Base-by-base conservation (phyloP, 75 land plant species). In the Adiantum capillusveneris region DNA sequence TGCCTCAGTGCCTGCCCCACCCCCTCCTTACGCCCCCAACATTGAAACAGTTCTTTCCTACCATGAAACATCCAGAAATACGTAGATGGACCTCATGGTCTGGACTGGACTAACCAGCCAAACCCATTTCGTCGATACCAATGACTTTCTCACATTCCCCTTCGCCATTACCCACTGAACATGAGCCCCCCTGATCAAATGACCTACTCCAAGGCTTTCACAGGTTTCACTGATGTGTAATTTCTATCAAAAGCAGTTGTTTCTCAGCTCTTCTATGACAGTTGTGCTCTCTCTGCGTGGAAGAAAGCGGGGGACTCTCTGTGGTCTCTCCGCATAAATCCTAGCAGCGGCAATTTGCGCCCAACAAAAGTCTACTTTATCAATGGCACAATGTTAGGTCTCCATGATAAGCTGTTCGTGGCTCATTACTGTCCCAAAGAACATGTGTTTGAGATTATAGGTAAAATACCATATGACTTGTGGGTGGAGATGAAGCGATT, bases 261-360 rank as follows among this genome's bases (percentile, higher is more conserved):
- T 21, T 94, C 98, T 11, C 85, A 90, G 63, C 66, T 94, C 18
- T 70, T 94, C 54, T 90, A 79, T 55, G 85, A 94, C 42, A 80
- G 84, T 11, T 74, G 90, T 11, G 82, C 98, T 16, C 79, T 94
- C 25, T 90, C 98, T 0, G 96, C 91, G 2, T 94, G 98, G n/a
- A n/a, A n/a, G n/a, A n/a, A n/a, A n/a, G n/a, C n/a, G n/a, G n/a
- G n/a, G n/a, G n/a, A n/a, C n/a, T 86, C 91, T 9, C 90, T 91
- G 7, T 94, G 98, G 98, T 86, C 98, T 7, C 86, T 94, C 6
- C 76, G 98, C 3, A 96, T 90, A 13, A 90, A 90, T 68, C 98
- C 98, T 12, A 84, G 88, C 67, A 90, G 91, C 65, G 98, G 98
- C 46, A 94, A 94, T 63, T 67, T 94, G 39, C 98, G 90, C 44